Conservation (phyloP, 768 basidiomycete genomes). For the Tricholoma bakamatsutake region DNA sequence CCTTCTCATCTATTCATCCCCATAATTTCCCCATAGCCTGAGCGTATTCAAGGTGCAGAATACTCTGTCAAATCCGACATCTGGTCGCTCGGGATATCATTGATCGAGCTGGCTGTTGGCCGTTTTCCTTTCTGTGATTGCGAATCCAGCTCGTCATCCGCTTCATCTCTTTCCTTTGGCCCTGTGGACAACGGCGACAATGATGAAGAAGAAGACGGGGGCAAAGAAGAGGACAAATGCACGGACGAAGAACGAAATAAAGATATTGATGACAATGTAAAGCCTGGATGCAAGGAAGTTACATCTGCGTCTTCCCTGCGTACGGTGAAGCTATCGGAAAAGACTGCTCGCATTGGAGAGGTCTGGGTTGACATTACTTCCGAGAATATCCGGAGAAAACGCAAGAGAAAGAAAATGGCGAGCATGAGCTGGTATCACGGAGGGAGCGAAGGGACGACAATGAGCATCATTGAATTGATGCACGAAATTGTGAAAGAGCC, state of each 20-base stretch:
- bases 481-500: slow-evolving; percentile 99
- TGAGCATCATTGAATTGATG: slow-evolving; percentile 94
- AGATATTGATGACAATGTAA: slow-evolving; percentile 72
- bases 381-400: background rate
- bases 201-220: slow-evolving; percentile 25
- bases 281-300: slow-evolving; percentile 59
- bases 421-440: slow-evolving; percentile 89
- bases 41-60: slow-evolving; percentile 96
- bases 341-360: background rate
- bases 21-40: slow-evolving; percentile 55
- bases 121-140: slow-evolving; percentile 95
- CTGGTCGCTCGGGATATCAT: slow-evolving; percentile 95
- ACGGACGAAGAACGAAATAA: background rate
- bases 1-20: slow-evolving; percentile 5
- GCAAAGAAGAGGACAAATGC: background rate
- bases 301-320: slow-evolving; percentile 38
- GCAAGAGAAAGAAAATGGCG: slow-evolving; percentile 63
- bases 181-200: background rate
- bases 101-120: slow-evolving; percentile 93
- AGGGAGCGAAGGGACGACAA: slow-evolving; percentile 87
- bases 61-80: slow-evolving; percentile 99
- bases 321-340: background rate
- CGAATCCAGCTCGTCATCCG: slow-evolving; percentile 12
- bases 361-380: background rate
- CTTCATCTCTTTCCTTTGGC: background rate